Evolutionary conservation across 805 yeast genomes (phyloP).

Genomic region (Teunomyces aglyptinius): DNA sequence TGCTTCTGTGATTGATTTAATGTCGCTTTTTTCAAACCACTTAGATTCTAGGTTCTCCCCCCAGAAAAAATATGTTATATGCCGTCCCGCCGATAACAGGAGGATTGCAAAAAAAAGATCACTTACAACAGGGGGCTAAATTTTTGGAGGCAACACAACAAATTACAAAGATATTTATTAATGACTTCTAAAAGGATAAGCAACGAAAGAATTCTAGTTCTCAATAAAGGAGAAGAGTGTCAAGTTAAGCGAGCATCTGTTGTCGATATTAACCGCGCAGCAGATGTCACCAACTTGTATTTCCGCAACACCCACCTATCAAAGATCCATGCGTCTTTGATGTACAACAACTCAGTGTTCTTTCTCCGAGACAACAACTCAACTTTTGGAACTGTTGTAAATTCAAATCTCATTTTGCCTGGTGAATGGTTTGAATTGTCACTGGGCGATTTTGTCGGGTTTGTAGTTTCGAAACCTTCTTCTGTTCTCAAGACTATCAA

Average conservation of each 20-base stretch:
- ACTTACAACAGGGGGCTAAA: neutral
- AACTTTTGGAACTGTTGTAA: slow-evolving; percentile 39
- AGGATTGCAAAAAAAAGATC: slow-evolving; percentile 4
- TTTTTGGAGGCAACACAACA: neutral
- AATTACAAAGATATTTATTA: neutral
- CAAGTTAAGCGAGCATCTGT: slow-evolving; percentile 29
- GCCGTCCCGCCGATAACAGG: neutral
- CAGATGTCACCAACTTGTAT: slow-evolving; percentile 28
- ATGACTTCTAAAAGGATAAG: slow-evolving; percentile 1
- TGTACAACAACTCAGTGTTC: slow-evolving; percentile 16
- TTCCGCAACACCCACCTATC: slow-evolving; percentile 37
- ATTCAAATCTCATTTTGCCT: slow-evolving; percentile 24
- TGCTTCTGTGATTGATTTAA: neutral
- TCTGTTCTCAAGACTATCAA: slow-evolving; percentile 14
- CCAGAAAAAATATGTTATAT: neutral
- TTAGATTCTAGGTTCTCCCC: neutral
- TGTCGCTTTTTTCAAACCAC: neutral
- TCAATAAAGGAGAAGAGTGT: slow-evolving; percentile 15
- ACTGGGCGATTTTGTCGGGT: slow-evolving; percentile 32
- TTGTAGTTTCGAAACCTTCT: slow-evolving; percentile 34
- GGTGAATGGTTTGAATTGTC: slow-evolving; percentile 12
- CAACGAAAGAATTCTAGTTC: slow-evolving; percentile 11
- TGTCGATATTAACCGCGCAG: slow-evolving; percentile 24
- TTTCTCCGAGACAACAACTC: slow-evolving; percentile 30
- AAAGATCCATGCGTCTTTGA: slow-evolving; percentile 34